These are phyloP conservation scores for Trametes hirsuta DNA, from an alignment of 1,284 basidiomycete species.

Conservation along the genomic window DNA sequence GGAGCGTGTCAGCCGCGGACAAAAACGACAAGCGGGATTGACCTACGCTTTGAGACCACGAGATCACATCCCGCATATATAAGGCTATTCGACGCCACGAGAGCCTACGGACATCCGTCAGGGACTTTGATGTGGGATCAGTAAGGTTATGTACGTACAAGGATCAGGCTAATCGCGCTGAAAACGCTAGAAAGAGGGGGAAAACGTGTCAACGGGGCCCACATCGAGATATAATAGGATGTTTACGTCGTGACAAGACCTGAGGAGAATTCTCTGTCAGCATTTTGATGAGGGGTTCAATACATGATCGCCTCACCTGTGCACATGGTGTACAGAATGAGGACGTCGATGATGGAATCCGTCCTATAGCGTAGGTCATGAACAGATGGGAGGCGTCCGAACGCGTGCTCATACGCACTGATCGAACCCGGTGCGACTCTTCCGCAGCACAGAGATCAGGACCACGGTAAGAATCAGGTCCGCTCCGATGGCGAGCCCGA, in stretches of 20 bases:
- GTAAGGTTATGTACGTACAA: not conserved
- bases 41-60: constrained; percentile 9
- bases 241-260: not conserved
- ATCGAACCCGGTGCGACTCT: constrained; percentile 7
- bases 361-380: not conserved
- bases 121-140: not conserved
- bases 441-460: constrained; percentile 3
- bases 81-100: not conserved
- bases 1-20: not conserved
- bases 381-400: not conserved
- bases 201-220: not conserved
- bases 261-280: not conserved
- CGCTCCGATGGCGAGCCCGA: constrained; percentile 2
- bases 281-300: not conserved
- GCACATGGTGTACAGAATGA: constrained; percentile 9
- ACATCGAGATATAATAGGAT: not conserved
- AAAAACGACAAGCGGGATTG: too few species aligned
- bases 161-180: constrained; percentile 3
- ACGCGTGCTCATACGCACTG: not conserved
- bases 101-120: not conserved
- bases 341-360: constrained; percentile 10
- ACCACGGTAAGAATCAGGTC: constrained; percentile 7
- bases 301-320: constrained; percentile 1
- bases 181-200: not conserved
- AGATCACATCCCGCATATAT: constrained; percentile 6